A percentile compares a stretch with the other conserved stretches of the same genome.
Evolutionary conservation across 129 eudicot species (phyloP).

Genomic region (Oenanthe sinensis): DNA sequence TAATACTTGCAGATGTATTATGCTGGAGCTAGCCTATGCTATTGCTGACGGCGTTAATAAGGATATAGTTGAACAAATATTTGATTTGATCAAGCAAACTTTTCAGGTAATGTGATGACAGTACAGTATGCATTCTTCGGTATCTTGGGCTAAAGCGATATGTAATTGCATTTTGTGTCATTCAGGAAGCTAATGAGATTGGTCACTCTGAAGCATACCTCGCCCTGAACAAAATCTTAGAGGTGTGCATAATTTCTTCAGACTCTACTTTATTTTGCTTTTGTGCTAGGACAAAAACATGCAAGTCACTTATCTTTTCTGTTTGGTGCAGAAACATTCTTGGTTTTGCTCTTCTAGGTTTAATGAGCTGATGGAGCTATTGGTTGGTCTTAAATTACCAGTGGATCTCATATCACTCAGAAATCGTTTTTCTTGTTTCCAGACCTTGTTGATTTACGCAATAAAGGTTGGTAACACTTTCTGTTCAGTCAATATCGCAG

Average conservation of each 20-base stretch:
- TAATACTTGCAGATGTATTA: conserved; percentile 36
- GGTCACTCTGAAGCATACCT: conserved; percentile 56
- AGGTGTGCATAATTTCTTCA: conserved; percentile 29
- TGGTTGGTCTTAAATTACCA: conserved; percentile 61
- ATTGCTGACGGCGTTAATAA: conserved; percentile 58
- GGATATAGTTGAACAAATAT: conserved; percentile 53
- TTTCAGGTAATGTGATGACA: conserved; percentile 56
- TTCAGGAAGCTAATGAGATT: conserved; percentile 51
- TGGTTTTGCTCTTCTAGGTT: conserved; percentile 60
- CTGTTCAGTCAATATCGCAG: background rate
- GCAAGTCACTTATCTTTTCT: conserved; percentile 17
- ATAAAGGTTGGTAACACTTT: conserved; percentile 38
- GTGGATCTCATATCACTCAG: conserved; percentile 35
- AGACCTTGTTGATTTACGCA: conserved; percentile 53
- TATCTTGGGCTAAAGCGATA: conserved; percentile 2
- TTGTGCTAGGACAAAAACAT: background rate
- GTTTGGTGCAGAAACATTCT: conserved; percentile 52
- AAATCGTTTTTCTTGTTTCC: conserved; percentile 62
- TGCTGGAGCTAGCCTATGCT: conserved; percentile 67
- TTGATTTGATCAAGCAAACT: conserved; percentile 46
- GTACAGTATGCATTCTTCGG: conserved; percentile 2
- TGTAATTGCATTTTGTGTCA: conserved; percentile 11
- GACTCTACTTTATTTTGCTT: background rate
- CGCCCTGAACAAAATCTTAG: conserved; percentile 57
- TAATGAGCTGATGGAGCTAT: conserved; percentile 59